phyloP scores from a whole-genome alignment of 2,329 filamentous ascomycete genomes.

The Didymella segeticola region DNA sequence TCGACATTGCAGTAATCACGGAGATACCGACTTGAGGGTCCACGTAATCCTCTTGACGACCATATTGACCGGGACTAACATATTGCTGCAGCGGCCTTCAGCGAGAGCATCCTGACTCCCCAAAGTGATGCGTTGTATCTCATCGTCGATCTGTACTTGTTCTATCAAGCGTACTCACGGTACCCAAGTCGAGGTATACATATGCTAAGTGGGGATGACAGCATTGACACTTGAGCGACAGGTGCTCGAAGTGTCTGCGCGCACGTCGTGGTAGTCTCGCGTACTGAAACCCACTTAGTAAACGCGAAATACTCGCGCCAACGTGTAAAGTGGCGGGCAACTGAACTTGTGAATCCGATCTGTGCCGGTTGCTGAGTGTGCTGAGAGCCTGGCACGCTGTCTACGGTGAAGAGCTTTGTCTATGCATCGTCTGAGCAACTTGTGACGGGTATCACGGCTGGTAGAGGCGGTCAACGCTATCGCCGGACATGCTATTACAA shows the following conservation, averaged over 20 bases:
- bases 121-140: conserved; percentile 9
- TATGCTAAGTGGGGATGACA: conserved; percentile 8
- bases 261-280: conserved; percentile 10
- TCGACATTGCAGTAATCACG: neutral
- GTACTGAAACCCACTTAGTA: conserved; percentile 11
- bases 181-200: conserved; percentile 9
- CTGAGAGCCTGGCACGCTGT: neutral
- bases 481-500: neutral
- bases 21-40: conserved; percentile 1
- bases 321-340: conserved; percentile 10
- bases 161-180: conserved; percentile 3
- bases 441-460: neutral
- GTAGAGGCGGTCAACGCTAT: neutral
- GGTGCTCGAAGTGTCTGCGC: conserved; percentile 10
- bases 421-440: neutral
- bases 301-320: conserved; percentile 8
- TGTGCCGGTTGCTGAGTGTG: conserved; percentile 2
- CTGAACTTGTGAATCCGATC: neutral
- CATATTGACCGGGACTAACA: neutral
- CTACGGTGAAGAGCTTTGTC: neutral
- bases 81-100: neutral
- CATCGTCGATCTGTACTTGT: conserved; percentile 7
- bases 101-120: conserved; percentile 4
- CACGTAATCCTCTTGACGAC: conserved; percentile 2
- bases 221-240: conserved; percentile 11